These are phyloP conservation scores for Aspergillus viridinutans DNA, from an alignment of 2,329 filamentous ascomycete genomes.

Conservation along the genomic window DNA sequence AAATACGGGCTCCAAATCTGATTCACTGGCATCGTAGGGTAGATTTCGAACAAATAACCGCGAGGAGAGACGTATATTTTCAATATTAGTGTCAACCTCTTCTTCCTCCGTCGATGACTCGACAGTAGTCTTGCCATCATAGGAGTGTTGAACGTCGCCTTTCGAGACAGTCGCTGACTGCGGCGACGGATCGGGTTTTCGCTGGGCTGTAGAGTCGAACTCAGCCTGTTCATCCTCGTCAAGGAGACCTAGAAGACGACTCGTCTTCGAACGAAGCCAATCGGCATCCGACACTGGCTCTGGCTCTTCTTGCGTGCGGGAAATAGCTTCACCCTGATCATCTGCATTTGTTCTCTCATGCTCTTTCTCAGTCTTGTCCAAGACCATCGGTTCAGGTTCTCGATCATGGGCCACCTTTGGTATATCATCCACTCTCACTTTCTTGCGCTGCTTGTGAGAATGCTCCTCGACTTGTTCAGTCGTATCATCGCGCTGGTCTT, in stretches of 20 bases:
- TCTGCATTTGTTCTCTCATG: conserved; percentile 13
- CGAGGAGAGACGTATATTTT: conserved; percentile 65
- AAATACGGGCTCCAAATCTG: conserved; percentile 71
- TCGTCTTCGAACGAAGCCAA: conserved; percentile 88
- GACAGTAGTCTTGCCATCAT: conserved; percentile 10
- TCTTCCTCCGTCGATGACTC: conserved; percentile 6
- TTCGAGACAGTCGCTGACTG: conserved; percentile 9
- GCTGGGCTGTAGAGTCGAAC: conserved; percentile 34
- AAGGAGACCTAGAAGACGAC: conserved; percentile 75
- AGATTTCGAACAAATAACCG: conserved; percentile 88
- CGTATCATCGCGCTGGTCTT: conserved; percentile 18
- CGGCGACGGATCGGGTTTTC: conserved; percentile 11
- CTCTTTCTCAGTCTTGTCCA: conserved; percentile 19
- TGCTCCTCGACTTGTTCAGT: conserved; percentile 27
- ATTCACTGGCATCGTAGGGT: conserved; percentile 71
- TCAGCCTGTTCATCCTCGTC: conserved; percentile 57
- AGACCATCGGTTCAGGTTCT: conserved; percentile 21
- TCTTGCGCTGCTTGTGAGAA: conserved; percentile 40
- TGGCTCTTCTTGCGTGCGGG: conserved; percentile 29
- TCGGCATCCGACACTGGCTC: conserved; percentile 66
- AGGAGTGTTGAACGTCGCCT: conserved; percentile 8
- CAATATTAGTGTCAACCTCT: conserved; percentile 45
- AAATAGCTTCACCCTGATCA: conserved; percentile 17
- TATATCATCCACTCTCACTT: conserved; percentile 27
- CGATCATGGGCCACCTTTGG: not conserved